These are phyloP conservation scores for Neoboletus subvelutipes DNA, from an alignment of 768 basidiomycete genomes.

Conservation along the genomic window DNA sequence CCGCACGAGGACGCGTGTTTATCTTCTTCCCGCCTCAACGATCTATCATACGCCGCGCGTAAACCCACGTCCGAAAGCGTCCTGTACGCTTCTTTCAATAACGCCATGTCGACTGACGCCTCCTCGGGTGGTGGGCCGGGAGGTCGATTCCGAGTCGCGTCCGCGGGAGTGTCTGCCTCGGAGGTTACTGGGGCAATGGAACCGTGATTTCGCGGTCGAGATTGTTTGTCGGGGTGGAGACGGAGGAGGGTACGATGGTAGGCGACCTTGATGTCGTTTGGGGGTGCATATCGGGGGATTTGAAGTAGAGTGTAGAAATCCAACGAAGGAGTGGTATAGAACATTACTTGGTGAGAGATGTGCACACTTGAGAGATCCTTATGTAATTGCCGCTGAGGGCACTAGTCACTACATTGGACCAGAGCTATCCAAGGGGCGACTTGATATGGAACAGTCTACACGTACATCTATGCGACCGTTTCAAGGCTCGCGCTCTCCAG, in stretches of 20 bases:
- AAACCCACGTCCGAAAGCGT: slow-evolving; percentile 52
- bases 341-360: background rate
- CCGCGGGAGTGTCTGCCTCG: slow-evolving; percentile 21
- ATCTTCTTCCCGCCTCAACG: slow-evolving; percentile 8
- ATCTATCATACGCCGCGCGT: slow-evolving; percentile 52
- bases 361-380: too few relatives aligned
- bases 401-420: too few relatives aligned
- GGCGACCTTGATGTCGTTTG: slow-evolving; percentile 60
- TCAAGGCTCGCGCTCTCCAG: too few relatives aligned
- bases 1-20: slow-evolving; percentile 20
- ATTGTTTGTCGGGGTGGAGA: slow-evolving; percentile 62
- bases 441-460: too few relatives aligned
- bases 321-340: slow-evolving; percentile 2
- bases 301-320: slow-evolving; percentile 65
- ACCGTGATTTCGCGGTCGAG: slow-evolving; percentile 18
- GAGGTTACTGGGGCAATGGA: background rate
- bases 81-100: slow-evolving; percentile 66
- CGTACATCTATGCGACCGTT: too few relatives aligned
- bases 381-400: too few relatives aligned
- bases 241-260: slow-evolving; percentile 67
- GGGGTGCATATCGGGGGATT: slow-evolving; percentile 48
- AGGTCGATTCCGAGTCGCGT: background rate
- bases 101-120: slow-evolving; percentile 43
- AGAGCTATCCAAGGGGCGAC: too few relatives aligned
- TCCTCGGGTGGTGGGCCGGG: background rate